These are phyloP conservation scores for Prunus yedoensis DNA, from an alignment of 331 rosid genomes.

Conservation along the genomic window DNA sequence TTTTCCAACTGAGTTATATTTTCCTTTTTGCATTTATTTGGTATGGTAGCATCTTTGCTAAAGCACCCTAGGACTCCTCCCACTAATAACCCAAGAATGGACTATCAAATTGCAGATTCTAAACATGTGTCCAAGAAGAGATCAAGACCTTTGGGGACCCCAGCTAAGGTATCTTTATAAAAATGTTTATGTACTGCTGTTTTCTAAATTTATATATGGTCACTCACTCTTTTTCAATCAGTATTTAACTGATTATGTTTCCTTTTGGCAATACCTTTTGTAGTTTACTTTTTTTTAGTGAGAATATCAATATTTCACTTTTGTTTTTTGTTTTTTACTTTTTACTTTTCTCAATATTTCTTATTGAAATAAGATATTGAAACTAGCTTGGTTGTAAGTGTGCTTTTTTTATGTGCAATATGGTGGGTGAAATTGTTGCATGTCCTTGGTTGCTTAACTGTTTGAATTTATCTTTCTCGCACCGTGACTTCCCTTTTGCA, in stretches of 20 bases:
- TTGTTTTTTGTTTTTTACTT: background rate
- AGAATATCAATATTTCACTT: background rate
- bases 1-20: background rate
- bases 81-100: conserved; percentile 11
- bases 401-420: background rate
- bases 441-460: background rate
- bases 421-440: background rate
- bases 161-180: conserved; percentile 18
- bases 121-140: conserved; percentile 16
- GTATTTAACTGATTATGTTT: background rate
- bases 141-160: conserved; percentile 16
- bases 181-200: background rate
- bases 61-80: conserved; percentile 13
- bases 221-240: background rate
- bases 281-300: background rate
- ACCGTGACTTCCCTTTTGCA: background rate
- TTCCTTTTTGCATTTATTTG: conserved; percentile 7
- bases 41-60: conserved; percentile 6
- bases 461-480: background rate
- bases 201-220: background rate
- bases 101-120: conserved; percentile 10
- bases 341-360: background rate
- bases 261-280: background rate
- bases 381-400: background rate
- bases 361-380: background rate